Conservation (phyloP, 129 eudicot species). For the Glebionis coronaria region DNA sequence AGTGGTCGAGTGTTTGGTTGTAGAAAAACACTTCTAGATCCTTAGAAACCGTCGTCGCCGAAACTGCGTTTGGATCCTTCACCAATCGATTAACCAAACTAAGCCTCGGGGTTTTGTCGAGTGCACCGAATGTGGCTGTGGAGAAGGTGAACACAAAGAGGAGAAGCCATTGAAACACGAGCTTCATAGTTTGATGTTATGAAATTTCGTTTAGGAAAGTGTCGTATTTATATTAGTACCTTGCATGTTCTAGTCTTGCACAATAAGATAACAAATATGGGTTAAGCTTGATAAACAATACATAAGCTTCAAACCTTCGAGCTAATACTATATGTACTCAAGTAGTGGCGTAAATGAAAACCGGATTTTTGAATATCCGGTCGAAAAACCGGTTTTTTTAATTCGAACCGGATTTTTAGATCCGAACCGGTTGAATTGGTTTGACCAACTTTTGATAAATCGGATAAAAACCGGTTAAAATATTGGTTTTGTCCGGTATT, state of each 20-base stretch:
- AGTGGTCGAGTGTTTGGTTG: conserved; percentile 71
- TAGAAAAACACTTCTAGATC: conserved; percentile 34
- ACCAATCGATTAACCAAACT: conserved; percentile 19
- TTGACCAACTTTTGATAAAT: too few species aligned
- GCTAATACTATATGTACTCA: too few species aligned
- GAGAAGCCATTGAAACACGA: conserved; percentile 16
- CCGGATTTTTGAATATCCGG: too few species aligned
- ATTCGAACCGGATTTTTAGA: too few species aligned
- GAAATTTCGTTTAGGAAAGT: conserved; percentile 5
- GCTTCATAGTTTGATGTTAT: conserved; percentile 8
- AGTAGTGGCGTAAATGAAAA: too few species aligned
- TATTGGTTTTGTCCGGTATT: too few species aligned
- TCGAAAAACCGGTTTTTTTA: too few species aligned
- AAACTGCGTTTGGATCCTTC: neutral
- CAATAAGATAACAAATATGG: too few species aligned
- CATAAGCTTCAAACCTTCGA: too few species aligned
- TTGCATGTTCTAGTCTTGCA: neutral
- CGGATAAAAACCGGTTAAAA: too few species aligned
- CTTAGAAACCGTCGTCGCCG: neutral
- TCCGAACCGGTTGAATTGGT: too few species aligned
- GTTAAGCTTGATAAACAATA: too few species aligned
- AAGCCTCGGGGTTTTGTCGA: conserved; percentile 19
- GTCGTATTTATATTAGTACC: conserved; percentile 24
- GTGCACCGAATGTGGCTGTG: conserved; percentile 12
- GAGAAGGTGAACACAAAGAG: conserved; percentile 19